Conservation (phyloP, 306 rosid species). For the Cucurbita ficifolia region DNA sequence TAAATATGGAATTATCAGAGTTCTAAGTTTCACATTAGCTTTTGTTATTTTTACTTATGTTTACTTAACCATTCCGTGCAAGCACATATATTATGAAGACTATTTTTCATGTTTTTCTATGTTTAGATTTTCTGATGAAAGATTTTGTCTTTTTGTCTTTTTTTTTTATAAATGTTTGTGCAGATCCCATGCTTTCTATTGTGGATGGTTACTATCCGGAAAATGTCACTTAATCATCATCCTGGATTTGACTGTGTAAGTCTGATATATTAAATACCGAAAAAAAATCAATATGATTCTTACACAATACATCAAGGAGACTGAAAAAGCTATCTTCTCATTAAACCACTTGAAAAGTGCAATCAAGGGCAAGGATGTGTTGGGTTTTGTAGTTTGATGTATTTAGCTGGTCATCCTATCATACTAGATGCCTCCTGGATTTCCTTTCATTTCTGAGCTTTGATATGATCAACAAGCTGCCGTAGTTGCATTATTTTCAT, state of each 20-base stretch:
- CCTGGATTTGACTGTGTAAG: constrained; percentile 84
- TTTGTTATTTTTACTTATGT: background rate
- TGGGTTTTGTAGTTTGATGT: background rate
- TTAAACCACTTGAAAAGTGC: background rate
- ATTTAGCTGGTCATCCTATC: background rate
- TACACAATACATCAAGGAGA: background rate
- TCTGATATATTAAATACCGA: background rate
- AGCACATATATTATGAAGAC: background rate
- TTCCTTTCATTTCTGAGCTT: background rate
- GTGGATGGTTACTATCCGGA: constrained; percentile 71
- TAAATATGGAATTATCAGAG: background rate
- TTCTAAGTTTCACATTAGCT: background rate
- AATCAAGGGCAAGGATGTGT: background rate
- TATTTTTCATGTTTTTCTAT: background rate
- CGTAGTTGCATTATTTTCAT: background rate
- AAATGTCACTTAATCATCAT: constrained; percentile 70
- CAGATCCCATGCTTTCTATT: constrained; percentile 83
- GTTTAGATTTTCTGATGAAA: background rate
- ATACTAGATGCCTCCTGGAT: background rate
- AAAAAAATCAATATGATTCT: background rate
- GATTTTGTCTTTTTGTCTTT: background rate
- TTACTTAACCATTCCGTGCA: background rate
- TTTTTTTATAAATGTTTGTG: constrained; percentile 9
- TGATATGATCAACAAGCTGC: background rate
- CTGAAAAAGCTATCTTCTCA: background rate